These are phyloP conservation scores for Meira nashicola DNA, from an alignment of 1,284 basidiomycete species.

Conservation along the genomic window DNA sequence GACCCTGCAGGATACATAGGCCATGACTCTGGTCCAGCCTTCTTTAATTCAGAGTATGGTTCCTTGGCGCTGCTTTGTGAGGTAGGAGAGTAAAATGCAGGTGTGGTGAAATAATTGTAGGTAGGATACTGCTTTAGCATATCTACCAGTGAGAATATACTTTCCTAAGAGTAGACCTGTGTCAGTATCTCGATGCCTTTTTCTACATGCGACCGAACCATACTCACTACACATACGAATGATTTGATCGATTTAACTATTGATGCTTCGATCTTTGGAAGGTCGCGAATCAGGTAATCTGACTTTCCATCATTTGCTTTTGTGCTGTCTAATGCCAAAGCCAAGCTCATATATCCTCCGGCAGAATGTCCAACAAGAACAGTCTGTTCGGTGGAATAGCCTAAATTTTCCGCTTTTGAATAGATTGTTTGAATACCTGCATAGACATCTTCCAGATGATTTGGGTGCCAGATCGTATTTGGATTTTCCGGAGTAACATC, in stretches of 20 bases:
- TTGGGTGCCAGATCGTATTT: not conserved
- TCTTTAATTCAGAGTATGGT: not conserved
- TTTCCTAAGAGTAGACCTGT: not conserved
- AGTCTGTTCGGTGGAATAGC: not conserved
- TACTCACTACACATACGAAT: constrained; percentile 6
- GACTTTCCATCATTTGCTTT: not conserved
- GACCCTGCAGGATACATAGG: not conserved
- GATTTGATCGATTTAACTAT: not conserved
- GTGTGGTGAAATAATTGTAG: constrained; percentile 2
- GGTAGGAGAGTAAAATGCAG: constrained; percentile 2
- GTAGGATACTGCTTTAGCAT: not conserved
- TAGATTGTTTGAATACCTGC: not conserved
- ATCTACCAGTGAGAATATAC: not conserved
- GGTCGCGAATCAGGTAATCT: not conserved
- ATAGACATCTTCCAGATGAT: constrained; percentile 5
- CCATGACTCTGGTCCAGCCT: not conserved
- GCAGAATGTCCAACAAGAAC: constrained; percentile 3
- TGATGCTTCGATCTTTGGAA: not conserved
- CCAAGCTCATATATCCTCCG: constrained; percentile 3
- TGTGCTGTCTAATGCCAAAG: not conserved
- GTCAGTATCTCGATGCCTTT: not conserved
- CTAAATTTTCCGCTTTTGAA: not conserved
- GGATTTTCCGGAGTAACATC: not conserved
- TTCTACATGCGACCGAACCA: not conserved
- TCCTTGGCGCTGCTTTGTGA: not conserved